Percentiles rank a stretch among this genome's conserved stretches.
Conservation (phyloP, 805 yeast genomes). For the Yarrowia keelungensis region DNA sequence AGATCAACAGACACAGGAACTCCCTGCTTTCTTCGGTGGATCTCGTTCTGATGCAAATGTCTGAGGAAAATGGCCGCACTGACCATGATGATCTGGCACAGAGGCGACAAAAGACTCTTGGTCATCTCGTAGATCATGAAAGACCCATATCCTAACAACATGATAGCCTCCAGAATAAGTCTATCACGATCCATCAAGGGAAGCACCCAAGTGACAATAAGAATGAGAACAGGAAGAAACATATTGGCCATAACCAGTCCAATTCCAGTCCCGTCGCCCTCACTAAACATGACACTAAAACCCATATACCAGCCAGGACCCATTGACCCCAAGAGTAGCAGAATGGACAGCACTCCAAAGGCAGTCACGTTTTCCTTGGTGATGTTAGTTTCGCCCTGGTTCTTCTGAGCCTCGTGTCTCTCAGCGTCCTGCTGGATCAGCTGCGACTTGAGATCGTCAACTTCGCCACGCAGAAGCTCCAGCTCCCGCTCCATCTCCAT, state of each 20-base stretch:
- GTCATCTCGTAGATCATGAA: conserved; percentile 32
- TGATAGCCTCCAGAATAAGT: conserved; percentile 6
- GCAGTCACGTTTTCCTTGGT: conserved; percentile 6
- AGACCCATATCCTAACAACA: conserved; percentile 10
- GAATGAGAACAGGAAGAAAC: conserved; percentile 3
- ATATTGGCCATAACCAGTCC: conserved; percentile 17
- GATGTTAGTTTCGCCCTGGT: conserved; percentile 2
- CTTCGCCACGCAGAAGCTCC: conserved; percentile 9
- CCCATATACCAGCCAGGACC: conserved; percentile 28
- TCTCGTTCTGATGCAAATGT: conserved; percentile 8
- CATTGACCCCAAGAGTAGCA: conserved; percentile 7
- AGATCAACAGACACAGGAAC: conserved; percentile 11
- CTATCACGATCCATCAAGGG: conserved; percentile 21
- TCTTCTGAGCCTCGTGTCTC: conserved; percentile 2
- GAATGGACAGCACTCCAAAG: conserved; percentile 8
- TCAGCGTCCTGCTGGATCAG: conserved; percentile 15
- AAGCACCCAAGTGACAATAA: conserved; percentile 1
- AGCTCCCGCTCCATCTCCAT: conserved; percentile 16
- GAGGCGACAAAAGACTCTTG: conserved; percentile 9
- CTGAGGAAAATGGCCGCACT: conserved; percentile 12
- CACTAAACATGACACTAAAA: not conserved
- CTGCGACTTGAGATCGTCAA: conserved; percentile 16
- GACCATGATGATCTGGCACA: conserved; percentile 21
- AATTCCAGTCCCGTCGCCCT: not conserved
- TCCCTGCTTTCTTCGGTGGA: conserved; percentile 5